Conservation (phyloP, 2,329 filamentous ascomycete species). For the Endocalyx cinctus region DNA sequence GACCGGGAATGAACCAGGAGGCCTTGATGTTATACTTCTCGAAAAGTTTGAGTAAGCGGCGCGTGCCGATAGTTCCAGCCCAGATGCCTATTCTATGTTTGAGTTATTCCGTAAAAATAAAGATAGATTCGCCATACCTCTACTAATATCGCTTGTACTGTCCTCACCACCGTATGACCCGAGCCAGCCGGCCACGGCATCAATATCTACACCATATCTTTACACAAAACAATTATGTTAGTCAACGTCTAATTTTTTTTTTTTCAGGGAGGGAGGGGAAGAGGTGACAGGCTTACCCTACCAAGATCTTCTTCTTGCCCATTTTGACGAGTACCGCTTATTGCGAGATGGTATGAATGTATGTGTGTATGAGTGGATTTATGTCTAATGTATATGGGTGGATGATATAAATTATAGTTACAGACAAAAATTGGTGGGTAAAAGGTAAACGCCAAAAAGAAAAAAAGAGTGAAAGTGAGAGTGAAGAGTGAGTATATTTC, state of each 20-base stretch:
- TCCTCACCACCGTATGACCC: conserved; percentile 72
- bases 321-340: background rate
- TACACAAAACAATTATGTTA: too few relatives aligned
- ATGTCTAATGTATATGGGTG: too few relatives aligned
- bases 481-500: too few relatives aligned
- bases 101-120: too few relatives aligned
- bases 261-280: too few relatives aligned
- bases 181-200: conserved; percentile 73
- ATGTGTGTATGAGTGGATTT: too few relatives aligned
- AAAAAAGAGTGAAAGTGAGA: too few relatives aligned
- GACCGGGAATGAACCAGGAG: conserved; percentile 37
- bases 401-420: too few relatives aligned
- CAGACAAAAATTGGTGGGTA: too few relatives aligned
- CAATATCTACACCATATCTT: conserved; percentile 69
- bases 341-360: background rate
- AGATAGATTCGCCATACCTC: conserved; percentile 41
- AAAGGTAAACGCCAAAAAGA: too few relatives aligned
- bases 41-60: conserved; percentile 60
- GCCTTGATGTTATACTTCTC: conserved; percentile 51
- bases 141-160: conserved; percentile 65
- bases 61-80: conserved; percentile 62
- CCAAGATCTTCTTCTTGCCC: conserved; percentile 15
- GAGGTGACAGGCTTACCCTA: conserved; percentile 13
- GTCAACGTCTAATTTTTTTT: too few relatives aligned
- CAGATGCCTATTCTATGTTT: conserved; percentile 51